phyloP scores from a whole-genome alignment of 2,329 filamentous ascomycete genomes.

The Claviceps lovelessii region DNA sequence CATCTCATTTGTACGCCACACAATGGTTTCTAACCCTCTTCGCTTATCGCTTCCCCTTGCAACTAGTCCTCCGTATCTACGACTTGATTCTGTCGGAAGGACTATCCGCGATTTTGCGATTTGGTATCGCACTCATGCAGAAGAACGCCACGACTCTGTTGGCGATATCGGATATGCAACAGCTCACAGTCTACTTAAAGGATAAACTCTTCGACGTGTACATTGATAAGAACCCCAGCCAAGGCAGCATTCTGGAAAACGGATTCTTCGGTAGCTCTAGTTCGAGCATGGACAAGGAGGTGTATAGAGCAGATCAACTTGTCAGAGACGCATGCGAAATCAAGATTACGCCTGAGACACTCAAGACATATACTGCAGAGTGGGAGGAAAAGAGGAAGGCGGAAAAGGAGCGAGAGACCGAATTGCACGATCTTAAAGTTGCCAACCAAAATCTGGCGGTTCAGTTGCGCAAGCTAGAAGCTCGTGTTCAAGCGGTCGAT shows the following conservation, averaged over 20 bases:
- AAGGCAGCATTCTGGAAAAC: slow-evolving; percentile 85
- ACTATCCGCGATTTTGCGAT: slow-evolving; percentile 82
- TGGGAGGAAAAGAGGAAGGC: slow-evolving; percentile 84
- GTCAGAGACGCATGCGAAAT: slow-evolving; percentile 85
- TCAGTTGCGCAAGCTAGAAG: slow-evolving; percentile 73
- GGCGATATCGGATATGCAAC: slow-evolving; percentile 78
- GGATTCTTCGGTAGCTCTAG: slow-evolving; percentile 94
- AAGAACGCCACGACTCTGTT: slow-evolving; percentile 73
- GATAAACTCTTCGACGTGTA: slow-evolving; percentile 93
- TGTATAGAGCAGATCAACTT: slow-evolving; percentile 87
- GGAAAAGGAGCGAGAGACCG: slow-evolving; percentile 69
- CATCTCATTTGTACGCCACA: slow-evolving; percentile 85
- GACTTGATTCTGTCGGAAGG: slow-evolving; percentile 91
- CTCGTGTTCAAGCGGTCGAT: slow-evolving; percentile 76
- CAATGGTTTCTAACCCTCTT: slow-evolving; percentile 99
- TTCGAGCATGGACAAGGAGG: slow-evolving; percentile 79
- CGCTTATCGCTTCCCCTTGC: slow-evolving; percentile 90
- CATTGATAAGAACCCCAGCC: slow-evolving; percentile 83
- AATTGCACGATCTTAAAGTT: slow-evolving; percentile 59
- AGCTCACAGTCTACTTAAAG: slow-evolving; percentile 79
- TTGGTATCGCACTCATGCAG: slow-evolving; percentile 90
- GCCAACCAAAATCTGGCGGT: slow-evolving; percentile 53
- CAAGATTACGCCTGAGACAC: slow-evolving; percentile 67
- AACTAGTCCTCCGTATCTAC: slow-evolving; percentile 91
- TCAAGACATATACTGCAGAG: slow-evolving; percentile 67